Evolutionary conservation across 768 basidiomycete genomes (phyloP).

Genomic region (Galerina sulciceps): DNA sequence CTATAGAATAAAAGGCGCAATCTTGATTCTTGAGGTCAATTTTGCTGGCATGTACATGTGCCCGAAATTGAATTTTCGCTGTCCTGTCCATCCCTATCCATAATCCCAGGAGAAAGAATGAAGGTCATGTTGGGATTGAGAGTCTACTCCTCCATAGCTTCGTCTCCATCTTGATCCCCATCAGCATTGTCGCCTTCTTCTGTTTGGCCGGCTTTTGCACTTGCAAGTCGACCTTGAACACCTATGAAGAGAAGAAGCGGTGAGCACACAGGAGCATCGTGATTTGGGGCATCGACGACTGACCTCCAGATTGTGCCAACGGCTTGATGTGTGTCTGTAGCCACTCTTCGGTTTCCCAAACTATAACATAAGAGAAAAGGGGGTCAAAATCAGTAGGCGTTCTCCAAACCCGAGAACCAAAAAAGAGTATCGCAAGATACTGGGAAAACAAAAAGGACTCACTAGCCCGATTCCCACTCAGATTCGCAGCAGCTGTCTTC

Average conservation of each 20-base stretch:
- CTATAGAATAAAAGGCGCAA: no score
- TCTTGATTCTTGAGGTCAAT: no score
- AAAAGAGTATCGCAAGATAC: not conserved
- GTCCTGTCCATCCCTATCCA: not conserved
- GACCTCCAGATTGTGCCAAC: slow-evolving; percentile 75
- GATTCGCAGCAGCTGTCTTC: slow-evolving; percentile 64
- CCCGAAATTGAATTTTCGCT: no score
- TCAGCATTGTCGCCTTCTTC: slow-evolving; percentile 33
- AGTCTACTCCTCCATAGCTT: slow-evolving; percentile 70
- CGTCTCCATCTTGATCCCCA: slow-evolving; percentile 39
- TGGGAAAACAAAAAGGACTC: slow-evolving; percentile 29
- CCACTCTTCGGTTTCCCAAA: slow-evolving; percentile 98
- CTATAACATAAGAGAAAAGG: slow-evolving; percentile 42
- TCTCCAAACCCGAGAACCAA: not conserved
- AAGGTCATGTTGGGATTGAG: not conserved
- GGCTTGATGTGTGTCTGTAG: slow-evolving; percentile 81
- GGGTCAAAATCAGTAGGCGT: not conserved
- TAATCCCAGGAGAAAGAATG: not conserved
- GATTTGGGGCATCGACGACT: slow-evolving; percentile 18
- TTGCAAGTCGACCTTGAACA: slow-evolving; percentile 55
- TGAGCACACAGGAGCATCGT: not conserved
- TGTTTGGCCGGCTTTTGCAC: slow-evolving; percentile 28
- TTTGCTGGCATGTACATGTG: no score
- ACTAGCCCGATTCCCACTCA: slow-evolving; percentile 80
- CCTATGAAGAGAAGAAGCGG: slow-evolving; percentile 38